phyloP scores from a whole-genome alignment of 257 asterid species.

The Sherardia arvensis region DNA sequence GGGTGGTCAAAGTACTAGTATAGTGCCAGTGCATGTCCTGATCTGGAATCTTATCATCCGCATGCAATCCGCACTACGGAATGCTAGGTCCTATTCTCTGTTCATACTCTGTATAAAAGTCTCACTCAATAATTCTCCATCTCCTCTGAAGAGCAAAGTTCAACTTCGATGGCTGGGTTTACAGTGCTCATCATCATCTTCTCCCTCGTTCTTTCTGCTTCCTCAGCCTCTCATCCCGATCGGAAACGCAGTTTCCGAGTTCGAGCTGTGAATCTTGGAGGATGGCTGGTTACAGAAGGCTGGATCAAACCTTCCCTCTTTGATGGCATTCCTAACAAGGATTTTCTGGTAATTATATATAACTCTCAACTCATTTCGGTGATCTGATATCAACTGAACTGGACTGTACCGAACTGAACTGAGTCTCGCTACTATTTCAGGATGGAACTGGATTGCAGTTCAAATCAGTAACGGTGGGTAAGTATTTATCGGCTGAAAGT shows the following conservation, averaged over 20 bases:
- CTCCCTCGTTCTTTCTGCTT: conserved; percentile 3
- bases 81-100: background rate
- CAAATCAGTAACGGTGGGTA: conserved; percentile 49
- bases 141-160: background rate
- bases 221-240: conserved; percentile 3
- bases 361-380: too few species aligned
- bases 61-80: background rate
- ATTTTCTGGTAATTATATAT: conserved; percentile 51
- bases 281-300: conserved; percentile 77
- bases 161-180: background rate
- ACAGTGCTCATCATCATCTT: background rate
- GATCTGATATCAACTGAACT: too few species aligned
- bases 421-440: too few species aligned
- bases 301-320: conserved; percentile 72
- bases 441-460: conserved; percentile 64
- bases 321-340: conserved; percentile 48
- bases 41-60: background rate
- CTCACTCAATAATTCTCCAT: background rate
- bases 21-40: background rate
- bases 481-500: conserved; percentile 48
- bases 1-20: background rate
- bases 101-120: background rate
- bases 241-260: conserved; percentile 16
- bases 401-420: too few species aligned
- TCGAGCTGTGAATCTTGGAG: conserved; percentile 71